Conservation (phyloP, 495 filamentous ascomycete species). For the Aspergillus sclerotiicarbonarius region DNA sequence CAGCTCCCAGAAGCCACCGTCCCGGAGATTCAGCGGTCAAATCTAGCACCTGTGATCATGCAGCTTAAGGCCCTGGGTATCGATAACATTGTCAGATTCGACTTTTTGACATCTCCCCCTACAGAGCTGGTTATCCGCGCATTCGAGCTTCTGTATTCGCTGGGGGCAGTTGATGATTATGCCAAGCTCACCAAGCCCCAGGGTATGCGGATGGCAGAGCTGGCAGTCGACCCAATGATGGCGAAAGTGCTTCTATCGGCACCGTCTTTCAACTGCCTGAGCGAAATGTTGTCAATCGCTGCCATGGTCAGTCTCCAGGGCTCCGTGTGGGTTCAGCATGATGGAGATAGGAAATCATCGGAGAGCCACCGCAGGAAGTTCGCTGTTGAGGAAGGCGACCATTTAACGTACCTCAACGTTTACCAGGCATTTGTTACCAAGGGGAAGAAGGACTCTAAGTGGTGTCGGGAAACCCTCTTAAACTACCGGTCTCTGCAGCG, state of each 20-base stretch:
- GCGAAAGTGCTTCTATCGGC: slow-evolving; percentile 84
- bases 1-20: slow-evolving; percentile 70
- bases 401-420: slow-evolving; percentile 89
- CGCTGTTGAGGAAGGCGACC: slow-evolving; percentile 91
- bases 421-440: slow-evolving; percentile 88
- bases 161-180: slow-evolving; percentile 86
- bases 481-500: slow-evolving; percentile 81
- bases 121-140: slow-evolving; percentile 84
- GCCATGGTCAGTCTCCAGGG: slow-evolving; percentile 91
- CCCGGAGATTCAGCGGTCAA: slow-evolving; percentile 91
- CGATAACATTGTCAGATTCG: slow-evolving; percentile 90
- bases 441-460: slow-evolving; percentile 79
- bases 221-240: slow-evolving; percentile 96
- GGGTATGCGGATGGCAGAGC: slow-evolving; percentile 88
- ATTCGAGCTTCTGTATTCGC: slow-evolving; percentile 82
- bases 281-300: slow-evolving; percentile 86
- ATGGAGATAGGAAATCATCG: slow-evolving; percentile 67
- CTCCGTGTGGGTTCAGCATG: slow-evolving; percentile 75
- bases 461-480: slow-evolving; percentile 81
- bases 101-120: slow-evolving; percentile 85
- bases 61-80: slow-evolving; percentile 96
- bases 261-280: slow-evolving; percentile 69
- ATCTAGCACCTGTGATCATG: slow-evolving; percentile 85
- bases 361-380: slow-evolving; percentile 80
- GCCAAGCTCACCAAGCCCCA: slow-evolving; percentile 88